These are phyloP conservation scores for Penicillium corylophilum DNA, from an alignment of 2,329 filamentous ascomycete species.

Conservation along the genomic window DNA sequence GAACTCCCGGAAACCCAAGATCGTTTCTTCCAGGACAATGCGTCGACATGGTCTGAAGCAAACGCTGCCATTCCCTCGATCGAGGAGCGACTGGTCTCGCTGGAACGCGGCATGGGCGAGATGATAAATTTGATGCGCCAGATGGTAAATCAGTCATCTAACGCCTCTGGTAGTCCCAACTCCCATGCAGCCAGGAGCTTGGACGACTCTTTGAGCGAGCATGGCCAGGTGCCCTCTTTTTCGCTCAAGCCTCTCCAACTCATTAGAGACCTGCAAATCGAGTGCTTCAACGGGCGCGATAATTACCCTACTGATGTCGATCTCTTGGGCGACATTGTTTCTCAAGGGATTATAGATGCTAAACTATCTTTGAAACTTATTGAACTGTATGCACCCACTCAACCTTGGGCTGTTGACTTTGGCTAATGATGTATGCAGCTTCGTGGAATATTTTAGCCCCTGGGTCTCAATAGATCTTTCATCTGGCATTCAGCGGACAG, in stretches of 20 bases:
- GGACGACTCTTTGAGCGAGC: conserved; percentile 26
- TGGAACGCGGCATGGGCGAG: conserved; percentile 36
- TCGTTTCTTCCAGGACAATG: conserved; percentile 31
- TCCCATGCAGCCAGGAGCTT: conserved; percentile 22
- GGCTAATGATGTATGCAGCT: conserved; percentile 13
- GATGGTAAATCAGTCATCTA: conserved; percentile 29
- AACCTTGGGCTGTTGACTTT: neutral
- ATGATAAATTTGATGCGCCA: conserved; percentile 36
- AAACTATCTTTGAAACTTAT: conserved; percentile 33
- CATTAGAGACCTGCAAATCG: conserved; percentile 33
- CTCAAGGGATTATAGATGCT: conserved; percentile 31
- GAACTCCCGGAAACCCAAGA: conserved; percentile 36
- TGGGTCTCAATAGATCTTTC: conserved; percentile 33
- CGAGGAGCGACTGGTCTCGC: conserved; percentile 33
- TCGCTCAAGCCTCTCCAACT: conserved; percentile 32
- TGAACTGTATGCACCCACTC: conserved; percentile 28
- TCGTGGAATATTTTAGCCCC: conserved; percentile 34
- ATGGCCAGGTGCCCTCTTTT: conserved; percentile 19
- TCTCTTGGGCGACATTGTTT: conserved; percentile 26
- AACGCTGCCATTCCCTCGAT: conserved; percentile 33
- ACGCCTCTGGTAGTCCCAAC: conserved; percentile 15
- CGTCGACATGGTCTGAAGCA: conserved; percentile 31
- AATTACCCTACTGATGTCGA: conserved; percentile 23
- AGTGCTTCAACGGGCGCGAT: conserved; percentile 31
- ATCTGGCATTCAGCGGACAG: conserved; percentile 29